These are phyloP conservation scores for Aspergillus melleus DNA, from an alignment of 2,329 filamentous ascomycete genomes.

Conservation along the genomic window DNA sequence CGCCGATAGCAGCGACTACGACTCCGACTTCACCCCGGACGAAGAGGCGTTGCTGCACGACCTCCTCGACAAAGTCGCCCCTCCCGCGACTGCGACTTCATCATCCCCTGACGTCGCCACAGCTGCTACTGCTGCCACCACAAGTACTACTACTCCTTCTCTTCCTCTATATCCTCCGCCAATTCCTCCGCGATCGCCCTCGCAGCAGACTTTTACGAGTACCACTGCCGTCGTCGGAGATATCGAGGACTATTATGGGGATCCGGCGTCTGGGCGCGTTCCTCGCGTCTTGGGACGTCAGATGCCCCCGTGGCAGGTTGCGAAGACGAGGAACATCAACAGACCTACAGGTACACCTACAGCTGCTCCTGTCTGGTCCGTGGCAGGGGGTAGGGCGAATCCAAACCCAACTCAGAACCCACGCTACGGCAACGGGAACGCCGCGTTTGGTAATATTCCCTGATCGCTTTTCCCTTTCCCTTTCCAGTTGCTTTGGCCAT, in stretches of 20 bases:
- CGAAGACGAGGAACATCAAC: neutral
- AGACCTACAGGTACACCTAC: constrained; percentile 17
- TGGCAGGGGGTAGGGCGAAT: neutral
- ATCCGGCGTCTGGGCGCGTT: constrained; percentile 36
- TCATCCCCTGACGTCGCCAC: constrained; percentile 15
- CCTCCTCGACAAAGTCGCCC: constrained; percentile 49
- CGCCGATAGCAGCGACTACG: constrained; percentile 57
- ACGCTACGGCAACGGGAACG: constrained; percentile 9
- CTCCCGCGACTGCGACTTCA: too few species aligned
- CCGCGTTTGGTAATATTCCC: constrained; percentile 32
- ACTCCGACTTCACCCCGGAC: constrained; percentile 60
- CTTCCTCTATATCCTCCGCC: neutral
- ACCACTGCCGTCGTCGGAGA: constrained; percentile 30
- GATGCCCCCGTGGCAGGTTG: constrained; percentile 27
- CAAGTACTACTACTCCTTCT: neutral
- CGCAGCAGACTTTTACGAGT: constrained; percentile 12
- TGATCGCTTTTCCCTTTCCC: neutral
- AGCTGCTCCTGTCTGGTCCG: constrained; percentile 15
- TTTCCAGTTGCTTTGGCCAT: neutral
- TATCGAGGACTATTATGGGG: constrained; percentile 47
- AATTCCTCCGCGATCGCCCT: neutral
- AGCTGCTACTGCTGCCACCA: constrained; percentile 21
- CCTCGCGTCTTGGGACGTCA: constrained; percentile 45
- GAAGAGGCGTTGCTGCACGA: constrained; percentile 56
- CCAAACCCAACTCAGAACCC: constrained; percentile 22